Base-by-base conservation (phyloP, 305 asterid genomes). In the Fraxinus velutina region DNA sequence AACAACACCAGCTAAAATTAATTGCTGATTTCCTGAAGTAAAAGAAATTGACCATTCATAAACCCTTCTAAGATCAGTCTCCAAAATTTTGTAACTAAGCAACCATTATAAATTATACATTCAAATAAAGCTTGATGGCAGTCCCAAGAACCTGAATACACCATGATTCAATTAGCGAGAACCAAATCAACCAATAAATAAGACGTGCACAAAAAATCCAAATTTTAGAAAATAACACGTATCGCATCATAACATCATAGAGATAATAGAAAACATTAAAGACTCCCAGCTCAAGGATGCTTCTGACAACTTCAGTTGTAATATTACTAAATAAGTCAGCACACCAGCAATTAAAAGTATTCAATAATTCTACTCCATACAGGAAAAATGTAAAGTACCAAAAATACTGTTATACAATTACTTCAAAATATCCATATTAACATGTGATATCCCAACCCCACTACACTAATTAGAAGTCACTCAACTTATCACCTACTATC, bases 1-100 rank as follows among this genome's bases (percentile, higher is more conserved):
- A 86, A 96, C 91, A 78, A 94, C 92, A 37, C 95, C 90, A 37
- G 96, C 91, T 86, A 96, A 85, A 75, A 96, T 89, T 36, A 92
- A 83, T 80, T 91, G 95, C 76, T 90, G 93, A 80, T 88, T 78
- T 81, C 97, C 99, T 96, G 88, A 80, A 85, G 87, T 47, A 44
- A 79, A 60, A 77, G 73, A 27, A 70, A 81, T 24, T 15, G 76
- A 29, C 64, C 73, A 77, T 73, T 66, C 47, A 39, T 82, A 77
- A 84, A 75, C 62, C 78, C 75, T 76, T 82, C 66, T 30, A 60
- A 55, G 76, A 66, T 82, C 12, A 62, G 60, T 64, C 34, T 32
- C 66, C 78, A 74, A 50, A 17, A 78, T 36, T 22, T 62, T 29
- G 34, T n/a, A 34, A 36, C 17, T 29, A 62, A 57, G 79, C 30